Evolutionary conservation across 2,329 filamentous ascomycete genomes (phyloP).

Genomic region (Alternaria viburni): DNA sequence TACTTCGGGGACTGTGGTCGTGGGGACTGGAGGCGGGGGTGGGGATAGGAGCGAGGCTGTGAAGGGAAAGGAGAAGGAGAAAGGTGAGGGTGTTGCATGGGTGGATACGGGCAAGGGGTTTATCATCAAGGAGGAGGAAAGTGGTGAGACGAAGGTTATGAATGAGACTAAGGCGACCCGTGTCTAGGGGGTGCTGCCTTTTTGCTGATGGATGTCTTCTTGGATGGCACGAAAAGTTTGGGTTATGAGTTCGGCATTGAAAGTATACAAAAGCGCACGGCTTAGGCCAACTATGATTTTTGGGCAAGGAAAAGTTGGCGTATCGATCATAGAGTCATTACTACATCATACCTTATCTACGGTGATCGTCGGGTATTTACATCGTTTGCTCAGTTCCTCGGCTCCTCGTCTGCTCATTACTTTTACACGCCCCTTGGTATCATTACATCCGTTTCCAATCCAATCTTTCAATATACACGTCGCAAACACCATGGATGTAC

Average conservation of each 20-base stretch:
- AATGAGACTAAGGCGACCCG: neutral
- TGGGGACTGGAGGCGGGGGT: neutral
- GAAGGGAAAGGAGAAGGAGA: neutral
- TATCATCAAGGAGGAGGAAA: neutral
- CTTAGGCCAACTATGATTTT: neutral
- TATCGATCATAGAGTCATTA: neutral
- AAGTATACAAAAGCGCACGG: neutral
- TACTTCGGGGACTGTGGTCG: neutral
- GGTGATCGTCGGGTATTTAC: neutral
- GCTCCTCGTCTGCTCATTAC: neutral
- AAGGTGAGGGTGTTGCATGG: neutral
- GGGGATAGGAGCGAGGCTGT: neutral
- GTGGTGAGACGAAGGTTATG: neutral
- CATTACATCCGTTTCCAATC: neutral
- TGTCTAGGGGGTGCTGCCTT: too few relatives aligned
- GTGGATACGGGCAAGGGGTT: too few relatives aligned
- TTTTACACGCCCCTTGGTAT: neutral
- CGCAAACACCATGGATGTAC: neutral
- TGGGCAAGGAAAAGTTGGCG: neutral
- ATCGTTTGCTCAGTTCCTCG: neutral
- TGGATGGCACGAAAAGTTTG: neutral
- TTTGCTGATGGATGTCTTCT: neutral
- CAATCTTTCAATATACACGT: neutral
- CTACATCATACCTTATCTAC: neutral
- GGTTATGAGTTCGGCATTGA: rapidly evolving